These are phyloP conservation scores for Epichloe gansuensis DNA, from an alignment of 2,329 filamentous ascomycete genomes.

Conservation along the genomic window DNA sequence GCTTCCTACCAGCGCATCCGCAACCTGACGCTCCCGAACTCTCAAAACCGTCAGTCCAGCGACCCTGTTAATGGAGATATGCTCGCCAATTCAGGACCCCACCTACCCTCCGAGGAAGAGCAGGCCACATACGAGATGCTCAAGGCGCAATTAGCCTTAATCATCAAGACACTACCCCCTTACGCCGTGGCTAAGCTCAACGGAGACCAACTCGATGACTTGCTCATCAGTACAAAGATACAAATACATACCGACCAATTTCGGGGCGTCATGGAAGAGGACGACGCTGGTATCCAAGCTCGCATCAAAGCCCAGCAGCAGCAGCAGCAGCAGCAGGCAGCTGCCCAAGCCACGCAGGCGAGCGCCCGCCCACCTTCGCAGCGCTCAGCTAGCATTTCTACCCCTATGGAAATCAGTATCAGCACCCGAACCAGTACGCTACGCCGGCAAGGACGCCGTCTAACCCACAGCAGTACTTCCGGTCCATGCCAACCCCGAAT, in stretches of 20 bases:
- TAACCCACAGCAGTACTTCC: conserved; percentile 34
- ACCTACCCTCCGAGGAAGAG: conserved; percentile 54
- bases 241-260: conserved; percentile 62
- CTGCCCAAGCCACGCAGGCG: conserved; percentile 15
- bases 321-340: conserved; percentile 7
- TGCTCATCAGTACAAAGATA: conserved; percentile 71
- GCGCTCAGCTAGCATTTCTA: conserved; percentile 27
- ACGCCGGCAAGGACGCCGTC: conserved; percentile 34
- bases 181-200: conserved; percentile 79
- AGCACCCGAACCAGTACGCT: conserved; percentile 32
- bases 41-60: conserved; percentile 46
- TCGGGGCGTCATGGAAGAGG: conserved; percentile 72
- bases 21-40: conserved; percentile 55
- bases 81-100: conserved; percentile 52
- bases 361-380: conserved; percentile 20
- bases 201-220: conserved; percentile 70
- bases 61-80: conserved; percentile 57
- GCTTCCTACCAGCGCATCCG: conserved; percentile 71
- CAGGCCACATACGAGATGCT: conserved; percentile 56
- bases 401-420: conserved; percentile 32
- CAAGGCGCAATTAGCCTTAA: conserved; percentile 59
- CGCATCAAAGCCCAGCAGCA: conserved; percentile 31
- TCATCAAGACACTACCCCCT: conserved; percentile 66
- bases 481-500: conserved; percentile 25
- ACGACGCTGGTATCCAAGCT: conserved; percentile 50